Percentiles rank a stretch among this genome's conserved stretches.
These are phyloP conservation scores for Phytopythium sindhum DNA, from an alignment of 352 stramenopile species.

Conservation along the genomic window DNA sequence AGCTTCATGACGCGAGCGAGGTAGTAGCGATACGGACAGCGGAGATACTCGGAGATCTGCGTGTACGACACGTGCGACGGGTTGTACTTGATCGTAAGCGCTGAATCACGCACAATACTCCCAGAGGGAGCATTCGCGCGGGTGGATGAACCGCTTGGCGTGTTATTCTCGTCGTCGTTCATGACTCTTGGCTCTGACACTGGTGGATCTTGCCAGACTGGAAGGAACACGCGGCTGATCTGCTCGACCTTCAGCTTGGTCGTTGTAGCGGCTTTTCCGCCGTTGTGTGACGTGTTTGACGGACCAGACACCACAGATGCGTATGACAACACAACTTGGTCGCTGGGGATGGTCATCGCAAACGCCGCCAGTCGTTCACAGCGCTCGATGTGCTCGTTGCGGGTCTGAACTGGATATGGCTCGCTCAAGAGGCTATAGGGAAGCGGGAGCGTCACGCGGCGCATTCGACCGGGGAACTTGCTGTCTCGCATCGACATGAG, in stretches of 20 bases:
- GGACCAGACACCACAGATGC: conserved; percentile 22
- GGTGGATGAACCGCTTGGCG: not conserved
- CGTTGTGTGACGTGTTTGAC: conserved; percentile 1
- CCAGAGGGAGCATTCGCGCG: not conserved
- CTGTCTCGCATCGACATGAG: conserved; percentile 73
- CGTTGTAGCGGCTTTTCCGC: not conserved
- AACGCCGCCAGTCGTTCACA: conserved; percentile 47
- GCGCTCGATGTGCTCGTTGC: conserved; percentile 40
- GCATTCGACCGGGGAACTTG: conserved; percentile 76
- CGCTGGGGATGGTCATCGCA: conserved; percentile 16
- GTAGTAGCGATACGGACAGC: conserved; percentile 80
- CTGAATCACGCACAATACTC: not conserved
- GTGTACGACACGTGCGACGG: conserved; percentile 75
- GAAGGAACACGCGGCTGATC: conserved; percentile 28
- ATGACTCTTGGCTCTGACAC: not conserved
- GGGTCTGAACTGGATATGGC: conserved; percentile 56
- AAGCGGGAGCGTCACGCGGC: conserved; percentile 59
- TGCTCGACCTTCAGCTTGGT: conserved; percentile 27
- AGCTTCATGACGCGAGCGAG: conserved; percentile 65
- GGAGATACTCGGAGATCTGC: conserved; percentile 76
- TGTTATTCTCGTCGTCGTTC: not conserved
- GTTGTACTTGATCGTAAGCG: conserved; percentile 21
- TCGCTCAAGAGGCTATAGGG: conserved; percentile 46
- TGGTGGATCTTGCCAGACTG: conserved; percentile 18
- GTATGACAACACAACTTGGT: conserved; percentile 52